Base-by-base conservation (phyloP, 129 eudicot species). In the Tagetes erecta region DNA sequence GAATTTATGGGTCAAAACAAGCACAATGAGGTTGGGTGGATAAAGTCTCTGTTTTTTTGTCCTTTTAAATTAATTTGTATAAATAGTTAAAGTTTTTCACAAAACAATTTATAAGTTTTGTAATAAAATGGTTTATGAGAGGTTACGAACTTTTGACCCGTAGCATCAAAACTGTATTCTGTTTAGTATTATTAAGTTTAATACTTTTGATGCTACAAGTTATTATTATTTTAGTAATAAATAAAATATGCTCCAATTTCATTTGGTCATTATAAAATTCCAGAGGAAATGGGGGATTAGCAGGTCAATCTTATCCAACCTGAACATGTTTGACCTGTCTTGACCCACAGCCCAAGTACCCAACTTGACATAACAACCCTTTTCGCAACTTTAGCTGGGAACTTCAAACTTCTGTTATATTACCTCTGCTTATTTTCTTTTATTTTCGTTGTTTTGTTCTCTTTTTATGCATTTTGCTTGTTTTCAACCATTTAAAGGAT, bases 191-290 rank as follows among this genome's bases (percentile, higher is more conserved):
- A n/a, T 36, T 37, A 35, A 36, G 74, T 70, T 51, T 14, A 70
- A 70, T 52, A 2, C 30, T 70, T 69, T 50, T 34, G 74, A 37
- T 36, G 67, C 67, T 62, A 62, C 45, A 62, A 35, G 44, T 37
- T 62, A 62, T 5, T 58, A 8, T 58, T 36, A 58, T 33, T 10
- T 62, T 62, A 36, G 67, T 33, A 62, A 62, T 35, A 62, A 36
- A 8, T 3, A 35, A 9, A 33, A 37, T 6, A 62, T 36, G 11
- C 44, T 58, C 4, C 36, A 62, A 35, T 37, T 35, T 12, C 30
- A 11, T 11, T 30, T 35, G 44, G 5, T 33, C 39, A 12, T 13
- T 37, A 37, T 63, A 8, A 63, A 63, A 37, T 63, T 36, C 11
- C 45, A 39, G 13, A 63, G 68, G 38, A 63, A 36, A 68, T 45